Conservation (phyloP, 2,329 filamentous ascomycete species). For the Metarhizium sp. region DNA sequence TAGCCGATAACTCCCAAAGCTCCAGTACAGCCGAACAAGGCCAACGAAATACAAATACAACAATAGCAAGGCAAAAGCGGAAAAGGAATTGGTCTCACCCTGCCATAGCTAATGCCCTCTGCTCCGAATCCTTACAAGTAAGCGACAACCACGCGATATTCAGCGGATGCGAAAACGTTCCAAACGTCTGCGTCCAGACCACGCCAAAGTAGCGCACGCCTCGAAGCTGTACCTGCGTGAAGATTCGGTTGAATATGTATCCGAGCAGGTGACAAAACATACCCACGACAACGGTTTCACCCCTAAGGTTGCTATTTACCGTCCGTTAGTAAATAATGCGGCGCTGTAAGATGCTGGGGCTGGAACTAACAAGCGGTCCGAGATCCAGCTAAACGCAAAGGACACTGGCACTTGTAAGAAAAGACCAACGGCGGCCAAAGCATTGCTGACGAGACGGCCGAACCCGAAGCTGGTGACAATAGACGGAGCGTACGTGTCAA, state of each 20-base stretch:
- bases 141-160: slow-evolving; percentile 53
- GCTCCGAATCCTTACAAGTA: slow-evolving; percentile 45
- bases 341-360: neutral
- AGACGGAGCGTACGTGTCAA: slow-evolving; percentile 43
- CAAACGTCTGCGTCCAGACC: slow-evolving; percentile 45
- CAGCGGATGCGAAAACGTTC: slow-evolving; percentile 44
- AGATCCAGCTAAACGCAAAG: slow-evolving; percentile 41
- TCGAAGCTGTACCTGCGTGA: slow-evolving; percentile 32
- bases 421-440: slow-evolving; percentile 44
- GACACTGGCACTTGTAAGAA: slow-evolving; percentile 43
- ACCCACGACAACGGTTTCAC: slow-evolving; percentile 42
- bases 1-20: neutral
- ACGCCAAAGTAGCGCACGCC: slow-evolving; percentile 43
- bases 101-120: slow-evolving; percentile 50
- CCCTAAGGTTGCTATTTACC: slow-evolving; percentile 31
- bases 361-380: slow-evolving; percentile 37
- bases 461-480: slow-evolving; percentile 46
- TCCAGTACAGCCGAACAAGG: neutral
- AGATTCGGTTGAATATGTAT: slow-evolving; percentile 44
- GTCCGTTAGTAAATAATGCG: neutral
- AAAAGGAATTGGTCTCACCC: slow-evolving; percentile 25
- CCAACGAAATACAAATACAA: neutral
- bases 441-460: slow-evolving; percentile 36
- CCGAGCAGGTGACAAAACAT: slow-evolving; percentile 37
- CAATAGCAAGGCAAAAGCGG: neutral